These are phyloP conservation scores for Rickenella mellea DNA, from an alignment of 768 basidiomycete species.

Conservation along the genomic window DNA sequence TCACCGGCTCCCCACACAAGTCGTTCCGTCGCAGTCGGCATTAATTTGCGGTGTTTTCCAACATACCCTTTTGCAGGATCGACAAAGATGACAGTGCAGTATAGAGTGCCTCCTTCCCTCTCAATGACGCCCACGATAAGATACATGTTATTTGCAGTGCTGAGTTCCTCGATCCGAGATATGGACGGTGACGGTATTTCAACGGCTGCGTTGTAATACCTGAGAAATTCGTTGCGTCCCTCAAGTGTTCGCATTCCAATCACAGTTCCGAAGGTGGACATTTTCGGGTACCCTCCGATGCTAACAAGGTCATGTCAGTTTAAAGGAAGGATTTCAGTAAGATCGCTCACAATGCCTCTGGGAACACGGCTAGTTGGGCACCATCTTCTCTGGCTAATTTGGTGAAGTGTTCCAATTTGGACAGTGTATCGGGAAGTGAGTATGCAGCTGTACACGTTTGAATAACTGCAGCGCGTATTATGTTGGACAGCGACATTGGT, in stretches of 20 bases:
- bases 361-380: constrained; percentile 43
- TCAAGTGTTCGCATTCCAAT: constrained; percentile 39
- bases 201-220: constrained; percentile 45
- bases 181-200: constrained; percentile 45
- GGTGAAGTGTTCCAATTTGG: constrained; percentile 38
- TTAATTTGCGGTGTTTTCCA: constrained; percentile 56
- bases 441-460: constrained; percentile 41
- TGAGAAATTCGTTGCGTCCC: constrained; percentile 51
- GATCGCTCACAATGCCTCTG: constrained; percentile 43
- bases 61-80: constrained; percentile 41
- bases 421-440: constrained; percentile 34
- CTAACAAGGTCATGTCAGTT: constrained; percentile 23
- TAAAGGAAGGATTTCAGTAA: too few relatives aligned
- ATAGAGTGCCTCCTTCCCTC: constrained; percentile 47
- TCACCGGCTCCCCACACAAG: constrained; percentile 58
- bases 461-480: constrained; percentile 40
- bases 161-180: constrained; percentile 36
- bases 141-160: constrained; percentile 39
- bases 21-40: constrained; percentile 53
- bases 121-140: constrained; percentile 55
- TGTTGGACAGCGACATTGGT: constrained; percentile 32
- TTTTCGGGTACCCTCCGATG: constrained; percentile 53
- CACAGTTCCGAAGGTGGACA: constrained; percentile 39
- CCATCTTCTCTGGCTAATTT: constrained; percentile 33
- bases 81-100: constrained; percentile 51